Conservation (phyloP, 352 stramenopile genomes). For the Globisporangium irregulare region DNA sequence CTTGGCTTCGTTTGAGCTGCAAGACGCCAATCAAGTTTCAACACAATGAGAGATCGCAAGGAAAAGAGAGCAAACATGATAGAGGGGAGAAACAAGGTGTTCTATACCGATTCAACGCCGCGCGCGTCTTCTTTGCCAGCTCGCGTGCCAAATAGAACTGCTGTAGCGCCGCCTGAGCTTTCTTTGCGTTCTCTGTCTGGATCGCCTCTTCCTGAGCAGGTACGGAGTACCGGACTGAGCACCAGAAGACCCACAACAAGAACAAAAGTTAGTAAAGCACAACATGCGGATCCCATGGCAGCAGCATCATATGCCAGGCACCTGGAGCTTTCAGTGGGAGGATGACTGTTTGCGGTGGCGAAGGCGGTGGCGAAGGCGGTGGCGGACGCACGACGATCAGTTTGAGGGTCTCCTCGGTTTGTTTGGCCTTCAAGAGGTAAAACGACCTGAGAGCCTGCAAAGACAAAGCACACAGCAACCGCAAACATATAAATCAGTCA, state of each 20-base stretch:
- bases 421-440: slow-evolving; percentile 47
- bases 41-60: not conserved
- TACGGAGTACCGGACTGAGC: slow-evolving; percentile 19
- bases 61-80: too few species aligned
- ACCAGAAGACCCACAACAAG: not conserved
- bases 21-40: not conserved
- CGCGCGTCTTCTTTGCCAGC: slow-evolving; percentile 20
- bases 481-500: too few species aligned
- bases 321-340: slow-evolving; percentile 29
- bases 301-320: too few species aligned
- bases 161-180: slow-evolving; percentile 19
- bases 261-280: too few species aligned
- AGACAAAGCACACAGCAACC: not conserved
- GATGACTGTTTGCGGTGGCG: slow-evolving; percentile 14
- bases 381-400: slow-evolving; percentile 21
- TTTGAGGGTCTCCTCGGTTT: slow-evolving; percentile 50
- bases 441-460: slow-evolving; percentile 45
- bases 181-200: slow-evolving; percentile 19
- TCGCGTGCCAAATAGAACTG: slow-evolving; percentile 24
- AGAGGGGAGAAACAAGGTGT: too few species aligned
- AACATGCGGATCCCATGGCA: too few species aligned
- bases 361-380: too few species aligned
- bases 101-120: slow-evolving; percentile 22
- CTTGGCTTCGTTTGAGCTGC: slow-evolving; percentile 18
- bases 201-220: slow-evolving; percentile 17